These are phyloP conservation scores for Epichloe elymi DNA, from an alignment of 2,329 filamentous ascomycete species.

Conservation along the genomic window DNA sequence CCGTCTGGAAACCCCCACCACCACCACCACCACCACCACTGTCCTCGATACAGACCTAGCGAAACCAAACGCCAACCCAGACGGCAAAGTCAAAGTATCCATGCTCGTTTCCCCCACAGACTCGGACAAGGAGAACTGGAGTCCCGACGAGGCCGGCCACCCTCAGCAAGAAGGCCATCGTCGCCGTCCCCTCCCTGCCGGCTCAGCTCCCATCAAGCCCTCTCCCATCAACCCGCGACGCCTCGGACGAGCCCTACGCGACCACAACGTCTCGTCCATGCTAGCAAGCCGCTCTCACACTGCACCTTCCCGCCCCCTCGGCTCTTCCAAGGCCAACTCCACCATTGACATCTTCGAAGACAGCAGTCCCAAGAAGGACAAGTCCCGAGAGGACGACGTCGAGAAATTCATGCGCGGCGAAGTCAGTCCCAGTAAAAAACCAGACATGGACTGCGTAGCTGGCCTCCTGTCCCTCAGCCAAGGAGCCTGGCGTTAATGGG, in stretches of 20 bases:
- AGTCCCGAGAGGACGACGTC: constrained; percentile 42
- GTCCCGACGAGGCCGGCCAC: constrained; percentile 33
- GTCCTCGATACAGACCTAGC: constrained; percentile 17
- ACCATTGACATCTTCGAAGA: constrained; percentile 42
- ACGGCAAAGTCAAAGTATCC: constrained; percentile 25
- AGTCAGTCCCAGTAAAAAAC: constrained; percentile 56
- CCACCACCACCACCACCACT: too few species aligned
- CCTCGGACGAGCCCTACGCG: constrained; percentile 27
- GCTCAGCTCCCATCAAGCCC: constrained; percentile 11
- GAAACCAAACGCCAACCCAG: constrained; percentile 13
- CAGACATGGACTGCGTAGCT: constrained; percentile 79
- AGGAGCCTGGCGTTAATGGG: constrained; percentile 65
- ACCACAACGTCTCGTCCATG: constrained; percentile 21
- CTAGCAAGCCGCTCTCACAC: constrained; percentile 28
- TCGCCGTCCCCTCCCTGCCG: constrained; percentile 25
- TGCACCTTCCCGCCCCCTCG: constrained; percentile 23
- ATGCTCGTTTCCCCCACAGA: constrained; percentile 38
- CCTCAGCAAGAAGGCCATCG: constrained; percentile 6
- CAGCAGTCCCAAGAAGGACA: constrained; percentile 6
- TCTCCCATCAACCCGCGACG: constrained; percentile 24
- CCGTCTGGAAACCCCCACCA: constrained; percentile 33
- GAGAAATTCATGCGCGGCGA: constrained; percentile 59
- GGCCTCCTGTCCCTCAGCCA: constrained; percentile 81
- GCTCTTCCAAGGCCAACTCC: constrained; percentile 13
- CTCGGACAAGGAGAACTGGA: constrained; percentile 94